phyloP scores from a whole-genome alignment of 106 monocot species.

The Allium sativum region DNA sequence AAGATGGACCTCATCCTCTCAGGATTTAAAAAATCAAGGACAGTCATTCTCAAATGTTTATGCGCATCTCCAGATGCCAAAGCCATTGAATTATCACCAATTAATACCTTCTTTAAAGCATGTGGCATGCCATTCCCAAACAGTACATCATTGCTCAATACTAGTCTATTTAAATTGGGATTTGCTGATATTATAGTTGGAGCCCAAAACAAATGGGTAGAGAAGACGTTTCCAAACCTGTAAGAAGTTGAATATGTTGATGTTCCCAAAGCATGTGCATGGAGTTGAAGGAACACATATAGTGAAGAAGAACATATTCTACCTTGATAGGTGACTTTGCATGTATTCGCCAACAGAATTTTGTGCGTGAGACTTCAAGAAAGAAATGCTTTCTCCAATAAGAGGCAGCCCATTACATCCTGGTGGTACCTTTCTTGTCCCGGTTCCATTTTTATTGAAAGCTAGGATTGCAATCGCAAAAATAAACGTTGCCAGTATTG shows the following conservation, averaged over 20 bases:
- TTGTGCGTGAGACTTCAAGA: neutral
- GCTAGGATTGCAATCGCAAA: no score
- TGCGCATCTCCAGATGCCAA: neutral
- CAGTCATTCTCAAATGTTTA: neutral
- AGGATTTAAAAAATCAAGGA: neutral
- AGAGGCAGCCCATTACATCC: neutral
- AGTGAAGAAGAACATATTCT: no score
- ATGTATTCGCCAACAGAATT: neutral
- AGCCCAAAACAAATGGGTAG: neutral
- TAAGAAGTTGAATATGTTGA: neutral
- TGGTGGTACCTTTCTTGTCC: neutral
- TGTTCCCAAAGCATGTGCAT: no score
- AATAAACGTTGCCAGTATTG: no score
- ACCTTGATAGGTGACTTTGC: neutral
- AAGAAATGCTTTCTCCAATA: neutral
- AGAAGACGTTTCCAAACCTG: neutral
- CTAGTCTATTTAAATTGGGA: neutral
- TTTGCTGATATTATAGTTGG: neutral
- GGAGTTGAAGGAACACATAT: no score
- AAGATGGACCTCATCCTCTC: neutral
- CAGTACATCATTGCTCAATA: neutral
- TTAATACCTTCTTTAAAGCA: neutral
- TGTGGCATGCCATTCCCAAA: neutral
- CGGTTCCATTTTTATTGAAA: neutral
- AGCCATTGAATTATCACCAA: neutral